Conservation (phyloP, 2,329 filamentous ascomycete species). For the Pyrenophora teres region DNA sequence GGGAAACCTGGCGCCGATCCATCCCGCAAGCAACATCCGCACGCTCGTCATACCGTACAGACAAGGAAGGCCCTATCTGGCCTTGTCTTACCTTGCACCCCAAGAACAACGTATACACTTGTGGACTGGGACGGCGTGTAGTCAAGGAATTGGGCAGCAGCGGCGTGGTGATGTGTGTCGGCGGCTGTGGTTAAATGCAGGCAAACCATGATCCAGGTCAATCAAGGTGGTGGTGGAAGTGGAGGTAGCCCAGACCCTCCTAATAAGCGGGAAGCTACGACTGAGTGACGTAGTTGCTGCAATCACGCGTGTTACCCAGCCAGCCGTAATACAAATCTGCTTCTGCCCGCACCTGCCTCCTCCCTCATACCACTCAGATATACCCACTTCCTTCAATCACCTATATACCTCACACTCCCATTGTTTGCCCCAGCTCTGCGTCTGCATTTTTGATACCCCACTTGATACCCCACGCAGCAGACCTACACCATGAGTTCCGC, state of each 20-base stretch:
- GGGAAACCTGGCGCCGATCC: constrained; percentile 16
- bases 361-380: constrained; percentile 13
- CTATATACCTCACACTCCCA: constrained; percentile 17
- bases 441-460: constrained; percentile 39
- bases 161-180: not conserved
- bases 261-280: constrained; percentile 13
- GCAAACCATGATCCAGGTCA: constrained; percentile 5
- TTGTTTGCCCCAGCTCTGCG: constrained; percentile 26
- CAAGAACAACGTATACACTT: not conserved
- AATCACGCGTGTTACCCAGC: constrained; percentile 17
- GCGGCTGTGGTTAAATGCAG: constrained; percentile 2
- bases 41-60: constrained; percentile 16
- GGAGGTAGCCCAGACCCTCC: constrained; percentile 8
- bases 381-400: constrained; percentile 14
- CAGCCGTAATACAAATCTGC: constrained; percentile 28
- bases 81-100: constrained; percentile 2
- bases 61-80: constrained; percentile 1
- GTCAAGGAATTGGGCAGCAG: constrained; percentile 2
- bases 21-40: constrained; percentile 4
- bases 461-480: constrained; percentile 32
- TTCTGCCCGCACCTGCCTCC: constrained; percentile 13
- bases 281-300: constrained; percentile 20
- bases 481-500: constrained; percentile 30
- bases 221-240: constrained; percentile 6
- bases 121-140: constrained; percentile 3